phyloP scores from a whole-genome alignment of 1,139 yeast species.

The Blastobotrys petasosporus region DNA sequence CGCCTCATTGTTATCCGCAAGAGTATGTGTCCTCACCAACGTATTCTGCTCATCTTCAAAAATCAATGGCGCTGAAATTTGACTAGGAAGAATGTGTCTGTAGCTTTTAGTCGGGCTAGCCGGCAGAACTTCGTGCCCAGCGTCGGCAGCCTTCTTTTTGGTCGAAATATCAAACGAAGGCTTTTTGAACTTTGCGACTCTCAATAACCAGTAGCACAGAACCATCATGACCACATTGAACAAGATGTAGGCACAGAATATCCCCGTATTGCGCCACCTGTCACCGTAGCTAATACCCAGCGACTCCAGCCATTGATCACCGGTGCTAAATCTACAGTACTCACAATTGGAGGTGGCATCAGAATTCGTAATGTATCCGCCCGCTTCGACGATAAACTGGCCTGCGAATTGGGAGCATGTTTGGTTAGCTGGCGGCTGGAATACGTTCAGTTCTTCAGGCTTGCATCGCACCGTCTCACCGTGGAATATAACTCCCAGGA shows the following conservation, averaged over 20 bases:
- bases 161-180: neutral
- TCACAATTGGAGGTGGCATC: conserved; percentile 48
- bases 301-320: conserved; percentile 46
- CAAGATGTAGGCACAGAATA: conserved; percentile 43
- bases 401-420: conserved; percentile 52
- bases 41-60: too few relatives aligned
- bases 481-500: conserved; percentile 47
- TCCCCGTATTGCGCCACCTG: conserved; percentile 55
- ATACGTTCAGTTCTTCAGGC: conserved; percentile 42
- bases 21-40: too few relatives aligned
- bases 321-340: conserved; percentile 48
- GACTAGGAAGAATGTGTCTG: too few relatives aligned
- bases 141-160: too few relatives aligned
- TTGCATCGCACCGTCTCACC: conserved; percentile 51
- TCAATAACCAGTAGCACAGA: conserved; percentile 36
- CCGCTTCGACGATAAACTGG: conserved; percentile 30
- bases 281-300: conserved; percentile 42
- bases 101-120: too few relatives aligned
- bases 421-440: conserved; percentile 54
- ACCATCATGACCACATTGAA: conserved; percentile 44
- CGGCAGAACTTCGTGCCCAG: too few relatives aligned
- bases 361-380: conserved; percentile 54
- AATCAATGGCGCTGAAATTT: too few relatives aligned
- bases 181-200: conserved; percentile 21
- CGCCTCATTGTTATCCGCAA: too few relatives aligned